These are phyloP conservation scores for Thraustotheca clavata DNA, from an alignment of 352 stramenopile species.

Conservation along the genomic window DNA sequence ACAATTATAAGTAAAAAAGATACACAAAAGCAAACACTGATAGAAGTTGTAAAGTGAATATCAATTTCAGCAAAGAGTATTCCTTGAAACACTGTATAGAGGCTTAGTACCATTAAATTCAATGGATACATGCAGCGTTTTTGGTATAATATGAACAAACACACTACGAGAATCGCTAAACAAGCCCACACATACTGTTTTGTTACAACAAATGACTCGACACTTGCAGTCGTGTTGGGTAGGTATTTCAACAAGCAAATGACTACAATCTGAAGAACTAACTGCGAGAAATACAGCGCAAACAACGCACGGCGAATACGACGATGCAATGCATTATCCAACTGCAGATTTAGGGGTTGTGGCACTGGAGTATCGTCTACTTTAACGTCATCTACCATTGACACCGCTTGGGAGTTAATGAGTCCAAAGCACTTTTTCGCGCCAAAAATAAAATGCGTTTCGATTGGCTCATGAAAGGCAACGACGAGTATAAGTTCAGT, in stretches of 20 bases:
- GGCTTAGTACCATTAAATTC: slow-evolving; percentile 38
- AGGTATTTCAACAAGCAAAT: slow-evolving; percentile 27
- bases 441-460: too few relatives aligned
- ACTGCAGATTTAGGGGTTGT: not conserved
- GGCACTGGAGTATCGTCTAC: not conserved
- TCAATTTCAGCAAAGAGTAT: slow-evolving; percentile 34
- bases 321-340: not conserved
- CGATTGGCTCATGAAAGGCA: too few relatives aligned
- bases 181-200: slow-evolving; percentile 13
- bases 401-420: too few relatives aligned
- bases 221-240: slow-evolving; percentile 19
- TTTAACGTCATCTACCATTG: too few relatives aligned
- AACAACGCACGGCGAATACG: slow-evolving; percentile 37
- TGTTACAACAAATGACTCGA: not conserved
- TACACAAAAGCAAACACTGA: slow-evolving; percentile 34
- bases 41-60: slow-evolving; percentile 29
- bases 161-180: slow-evolving; percentile 25
- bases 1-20: slow-evolving; percentile 38
- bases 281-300: slow-evolving; percentile 35
- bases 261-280: slow-evolving; percentile 30
- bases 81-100: slow-evolving; percentile 33
- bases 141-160: slow-evolving; percentile 32
- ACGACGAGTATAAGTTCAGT: too few relatives aligned
- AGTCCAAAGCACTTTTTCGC: too few relatives aligned
- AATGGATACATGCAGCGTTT: slow-evolving; percentile 36